phyloP scores from a whole-genome alignment of 495 filamentous ascomycete species.

The Cladorrhinum samala region DNA sequence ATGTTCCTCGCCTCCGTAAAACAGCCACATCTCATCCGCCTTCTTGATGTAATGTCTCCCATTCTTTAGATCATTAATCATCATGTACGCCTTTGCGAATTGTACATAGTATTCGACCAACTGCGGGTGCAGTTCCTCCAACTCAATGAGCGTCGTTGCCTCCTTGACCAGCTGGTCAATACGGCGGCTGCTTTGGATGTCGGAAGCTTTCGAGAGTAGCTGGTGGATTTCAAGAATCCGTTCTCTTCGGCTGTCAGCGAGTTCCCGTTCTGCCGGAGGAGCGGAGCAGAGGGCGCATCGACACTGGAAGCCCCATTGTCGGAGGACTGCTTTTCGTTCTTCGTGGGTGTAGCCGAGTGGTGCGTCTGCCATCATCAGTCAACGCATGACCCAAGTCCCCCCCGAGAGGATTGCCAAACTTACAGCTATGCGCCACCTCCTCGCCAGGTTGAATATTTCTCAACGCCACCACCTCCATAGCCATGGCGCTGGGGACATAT shows the following conservation, averaged over 20 bases:
- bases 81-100: conserved; percentile 29
- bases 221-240: conserved; percentile 25
- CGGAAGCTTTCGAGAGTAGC: conserved; percentile 6
- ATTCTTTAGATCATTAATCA: conserved; percentile 12
- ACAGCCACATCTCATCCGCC: conserved; percentile 26
- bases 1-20: conserved; percentile 31
- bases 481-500: conserved; percentile 19
- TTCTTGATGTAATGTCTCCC: conserved; percentile 22
- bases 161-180: conserved; percentile 19
- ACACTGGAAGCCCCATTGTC: conserved; percentile 30
- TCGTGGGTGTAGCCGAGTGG: conserved; percentile 26
- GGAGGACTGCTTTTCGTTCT: conserved; percentile 21
- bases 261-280: conserved; percentile 5
- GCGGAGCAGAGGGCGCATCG: conserved; percentile 27
- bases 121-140: conserved; percentile 28
- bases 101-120: conserved; percentile 27
- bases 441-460: conserved; percentile 28
- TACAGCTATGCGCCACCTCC: conserved; percentile 33
- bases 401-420: conserved; percentile 1
- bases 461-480: conserved; percentile 29
- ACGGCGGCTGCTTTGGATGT: conserved; percentile 3
- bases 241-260: conserved; percentile 22
- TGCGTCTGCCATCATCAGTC: conserved; percentile 18
- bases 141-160: conserved; percentile 21
- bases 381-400: not conserved